Percentiles rank a stretch among this genome's conserved stretches.
Conservation (phyloP, 1,284 basidiomycete genomes). For the Malassezia nana region DNA sequence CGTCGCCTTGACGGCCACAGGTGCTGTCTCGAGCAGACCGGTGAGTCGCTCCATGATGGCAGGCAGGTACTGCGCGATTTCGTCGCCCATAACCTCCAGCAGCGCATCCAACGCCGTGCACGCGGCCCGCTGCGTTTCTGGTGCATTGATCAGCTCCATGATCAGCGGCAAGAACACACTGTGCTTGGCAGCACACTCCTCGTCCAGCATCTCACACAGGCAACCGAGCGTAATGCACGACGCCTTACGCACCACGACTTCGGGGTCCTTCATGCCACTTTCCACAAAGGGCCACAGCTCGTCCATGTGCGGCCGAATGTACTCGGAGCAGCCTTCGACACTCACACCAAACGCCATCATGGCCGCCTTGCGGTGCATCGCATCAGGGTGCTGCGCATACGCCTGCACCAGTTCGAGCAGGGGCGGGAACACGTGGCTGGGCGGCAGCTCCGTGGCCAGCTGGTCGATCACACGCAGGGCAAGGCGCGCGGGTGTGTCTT, state of each 20-base stretch:
- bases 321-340: slow-evolving; percentile 97
- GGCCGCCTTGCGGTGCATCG: slow-evolving; percentile 72
- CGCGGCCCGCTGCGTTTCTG: slow-evolving; percentile 76
- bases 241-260: slow-evolving; percentile 81
- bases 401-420: slow-evolving; percentile 58
- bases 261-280: slow-evolving; percentile 71
- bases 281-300: slow-evolving; percentile 93
- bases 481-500: slow-evolving; percentile 80
- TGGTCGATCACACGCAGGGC: slow-evolving; percentile 91
- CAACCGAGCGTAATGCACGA: slow-evolving; percentile 91
- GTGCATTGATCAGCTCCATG: slow-evolving; percentile 66
- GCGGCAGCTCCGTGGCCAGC: slow-evolving; percentile 84
- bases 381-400: slow-evolving; percentile 43
- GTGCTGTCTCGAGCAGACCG: slow-evolving; percentile 75
- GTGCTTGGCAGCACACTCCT: slow-evolving; percentile 80
- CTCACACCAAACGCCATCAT: slow-evolving; percentile 91
- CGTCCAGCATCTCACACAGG: slow-evolving; percentile 93
- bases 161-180: slow-evolving; percentile 66
- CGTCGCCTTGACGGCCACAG: slow-evolving; percentile 78
- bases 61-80: slow-evolving; percentile 78
- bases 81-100: slow-evolving; percentile 85
- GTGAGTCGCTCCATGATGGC: slow-evolving; percentile 92
- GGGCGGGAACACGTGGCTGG: slow-evolving; percentile 89
- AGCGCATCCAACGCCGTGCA: slow-evolving; percentile 94
- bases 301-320: slow-evolving; percentile 83